Evolutionary conservation across 1,139 yeast species (phyloP).

Genomic region (Debaryomyces sp.): DNA sequence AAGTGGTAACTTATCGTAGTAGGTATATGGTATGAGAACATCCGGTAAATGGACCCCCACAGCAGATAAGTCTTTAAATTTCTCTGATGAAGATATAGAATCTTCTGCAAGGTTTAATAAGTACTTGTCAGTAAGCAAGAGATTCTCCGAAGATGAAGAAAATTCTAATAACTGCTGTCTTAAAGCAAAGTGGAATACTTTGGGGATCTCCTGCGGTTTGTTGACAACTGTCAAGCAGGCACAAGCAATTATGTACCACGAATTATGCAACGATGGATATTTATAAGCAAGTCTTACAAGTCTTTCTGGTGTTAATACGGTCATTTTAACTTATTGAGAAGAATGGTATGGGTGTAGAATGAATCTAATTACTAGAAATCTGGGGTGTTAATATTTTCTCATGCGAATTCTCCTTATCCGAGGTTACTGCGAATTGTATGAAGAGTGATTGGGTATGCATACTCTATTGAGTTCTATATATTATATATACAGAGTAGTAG

Average conservation of each 20-base stretch:
- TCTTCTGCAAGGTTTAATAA: slow-evolving; percentile 41
- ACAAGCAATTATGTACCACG: slow-evolving; percentile 79
- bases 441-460: not conserved
- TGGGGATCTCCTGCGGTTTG: slow-evolving; percentile 78
- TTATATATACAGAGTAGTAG: not conserved
- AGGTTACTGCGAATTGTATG: slow-evolving; percentile 7
- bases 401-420: not conserved
- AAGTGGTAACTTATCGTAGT: slow-evolving; percentile 43
- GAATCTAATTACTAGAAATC: not conserved
- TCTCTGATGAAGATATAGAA: slow-evolving; percentile 41
- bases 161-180: slow-evolving; percentile 48
- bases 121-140: slow-evolving; percentile 33
- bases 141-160: slow-evolving; percentile 21
- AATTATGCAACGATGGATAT: slow-evolving; percentile 45
- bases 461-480: not conserved
- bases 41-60: slow-evolving; percentile 52
- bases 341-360: not conserved
- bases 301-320: slow-evolving; percentile 60
- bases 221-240: slow-evolving; percentile 83
- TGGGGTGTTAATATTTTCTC: slow-evolving; percentile 1
- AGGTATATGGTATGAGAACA: slow-evolving; percentile 43
- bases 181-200: slow-evolving; percentile 72
- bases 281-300: slow-evolving; percentile 59
- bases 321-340: not conserved
- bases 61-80: slow-evolving; percentile 42